phyloP scores from a whole-genome alignment of 140 eudicot species.

The Flaveria floridana region DNA sequence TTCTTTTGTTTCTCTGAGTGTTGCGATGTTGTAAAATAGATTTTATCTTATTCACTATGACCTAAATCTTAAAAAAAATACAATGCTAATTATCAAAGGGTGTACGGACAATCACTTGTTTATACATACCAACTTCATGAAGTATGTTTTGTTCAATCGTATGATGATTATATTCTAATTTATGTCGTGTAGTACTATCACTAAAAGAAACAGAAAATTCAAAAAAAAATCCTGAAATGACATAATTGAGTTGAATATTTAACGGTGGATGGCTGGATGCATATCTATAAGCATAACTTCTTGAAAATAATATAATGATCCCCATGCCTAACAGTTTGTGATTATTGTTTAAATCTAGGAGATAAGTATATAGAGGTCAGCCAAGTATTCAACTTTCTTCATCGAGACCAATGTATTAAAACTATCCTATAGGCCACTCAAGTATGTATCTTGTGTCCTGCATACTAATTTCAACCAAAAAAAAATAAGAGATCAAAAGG shows the following conservation, averaged over 20 bases:
- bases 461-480: too few species aligned
- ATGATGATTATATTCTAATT: slow-evolving; percentile 2
- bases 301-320: background rate
- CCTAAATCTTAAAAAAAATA: background rate
- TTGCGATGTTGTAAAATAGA: too few species aligned
- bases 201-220: background rate
- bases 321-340: too few species aligned
- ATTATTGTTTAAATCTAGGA: too few species aligned
- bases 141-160: background rate
- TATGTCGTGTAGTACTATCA: background rate
- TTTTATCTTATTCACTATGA: background rate
- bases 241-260: background rate
- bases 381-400: too few species aligned
- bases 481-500: too few species aligned
- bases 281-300: slow-evolving; percentile 1
- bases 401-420: too few species aligned
- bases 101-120: background rate
- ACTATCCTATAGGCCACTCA: too few species aligned
- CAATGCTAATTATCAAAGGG: slow-evolving; percentile 3
- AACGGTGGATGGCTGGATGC: background rate
- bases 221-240: background rate
- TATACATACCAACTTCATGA: background rate
- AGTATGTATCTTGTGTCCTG: too few species aligned
- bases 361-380: too few species aligned
- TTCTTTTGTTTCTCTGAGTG: background rate